Percentiles rank a stretch among this genome's conserved stretches.
Evolutionary conservation across 352 stramenopile species (phyloP).

Genomic region (Globisporangium rhizosaccharum): DNA sequence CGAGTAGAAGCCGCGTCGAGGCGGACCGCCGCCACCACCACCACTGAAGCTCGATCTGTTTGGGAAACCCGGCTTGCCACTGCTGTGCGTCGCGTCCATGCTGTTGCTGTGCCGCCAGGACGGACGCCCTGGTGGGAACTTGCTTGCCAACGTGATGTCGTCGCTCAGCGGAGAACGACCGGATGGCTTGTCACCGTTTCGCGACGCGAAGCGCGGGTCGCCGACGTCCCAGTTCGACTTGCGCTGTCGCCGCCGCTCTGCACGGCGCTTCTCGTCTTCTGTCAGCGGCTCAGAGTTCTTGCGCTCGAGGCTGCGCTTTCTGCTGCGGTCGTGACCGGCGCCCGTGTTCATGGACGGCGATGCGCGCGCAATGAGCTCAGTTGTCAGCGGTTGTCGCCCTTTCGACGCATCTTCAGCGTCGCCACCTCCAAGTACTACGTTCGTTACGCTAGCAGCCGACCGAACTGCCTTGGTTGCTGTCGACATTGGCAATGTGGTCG

Average conservation of each 20-base stretch:
- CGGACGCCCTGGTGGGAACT: conserved; percentile 47
- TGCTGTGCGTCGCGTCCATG: conserved; percentile 46
- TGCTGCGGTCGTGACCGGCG: conserved; percentile 17
- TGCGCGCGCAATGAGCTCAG: neutral
- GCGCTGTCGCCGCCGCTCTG: conserved; percentile 55
- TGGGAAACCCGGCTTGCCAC: conserved; percentile 33
- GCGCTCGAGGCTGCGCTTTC: conserved; percentile 39
- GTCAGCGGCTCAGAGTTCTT: conserved; percentile 29
- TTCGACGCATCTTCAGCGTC: neutral
- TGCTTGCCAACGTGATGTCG: conserved; percentile 23
- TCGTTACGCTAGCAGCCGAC: neutral
- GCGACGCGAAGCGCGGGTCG: conserved; percentile 50
- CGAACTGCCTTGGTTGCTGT: neutral
- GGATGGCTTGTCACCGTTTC: conserved; percentile 12
- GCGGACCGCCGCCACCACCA: conserved; percentile 11
- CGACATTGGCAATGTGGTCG: neutral
- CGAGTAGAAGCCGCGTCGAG: conserved; percentile 36
- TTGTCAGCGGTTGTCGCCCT: neutral
- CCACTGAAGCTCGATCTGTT: conserved; percentile 19
- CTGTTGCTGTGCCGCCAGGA: conserved; percentile 61
- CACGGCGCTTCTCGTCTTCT: conserved; percentile 50
- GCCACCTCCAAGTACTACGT: neutral
- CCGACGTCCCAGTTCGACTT: conserved; percentile 84
- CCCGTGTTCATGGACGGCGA: neutral
- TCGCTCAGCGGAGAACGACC: conserved; percentile 14